Base-by-base conservation (phyloP, 2,329 filamentous ascomycete species). In the Cylindrodendrum hubeiense region DNA sequence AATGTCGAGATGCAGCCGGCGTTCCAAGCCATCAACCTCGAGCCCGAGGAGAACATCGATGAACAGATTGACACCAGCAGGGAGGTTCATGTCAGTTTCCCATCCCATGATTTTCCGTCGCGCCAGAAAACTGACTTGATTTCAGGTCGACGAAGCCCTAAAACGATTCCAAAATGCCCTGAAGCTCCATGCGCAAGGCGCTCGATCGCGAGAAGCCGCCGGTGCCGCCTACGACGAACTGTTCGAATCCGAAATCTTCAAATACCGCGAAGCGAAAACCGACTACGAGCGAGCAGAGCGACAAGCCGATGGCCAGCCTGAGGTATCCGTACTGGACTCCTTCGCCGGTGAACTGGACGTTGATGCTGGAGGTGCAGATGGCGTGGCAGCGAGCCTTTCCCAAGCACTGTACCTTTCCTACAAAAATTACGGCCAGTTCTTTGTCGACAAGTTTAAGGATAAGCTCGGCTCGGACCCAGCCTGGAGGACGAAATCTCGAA, bases 21-120 rank as follows among this genome's bases (percentile, higher is more conserved):
- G 74, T 98, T 97, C 82, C 90, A 91, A 75, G 93, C 95, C 57
- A 90, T 98, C 79, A 99, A 99, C 78, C 89, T 98, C 81, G 95
- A 98, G 80, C 92, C 93, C 10, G 96, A 98, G 81, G 93, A 97
- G 76, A 93, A 93, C 63, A 85, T 91, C 69, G 94, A 97, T 77
- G 93, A 97, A 74, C 95, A 98, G 80, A 85, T 97, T 75, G 96
- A 99, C 78, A 94, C 96, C 74, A 97, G 95, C 34, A 96, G 95
- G 78, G 95, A 98, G 79, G 90, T 99, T 56, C 95, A 97, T 75
- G 88, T 89, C 69, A 50, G 79, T 73, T 26, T 17, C 4, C 19
- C 1, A 10, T 5, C 13, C 5, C 10, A 2, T 8, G 1, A 2
- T 3, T 3, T 7, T 5, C 22, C 15, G 19, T 37, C 9, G 33